Evolutionary conservation across 306 rosid genomes (phyloP), one percentile per base, ranked within the genome.

Genomic region (Cicer arietinum): DNA sequence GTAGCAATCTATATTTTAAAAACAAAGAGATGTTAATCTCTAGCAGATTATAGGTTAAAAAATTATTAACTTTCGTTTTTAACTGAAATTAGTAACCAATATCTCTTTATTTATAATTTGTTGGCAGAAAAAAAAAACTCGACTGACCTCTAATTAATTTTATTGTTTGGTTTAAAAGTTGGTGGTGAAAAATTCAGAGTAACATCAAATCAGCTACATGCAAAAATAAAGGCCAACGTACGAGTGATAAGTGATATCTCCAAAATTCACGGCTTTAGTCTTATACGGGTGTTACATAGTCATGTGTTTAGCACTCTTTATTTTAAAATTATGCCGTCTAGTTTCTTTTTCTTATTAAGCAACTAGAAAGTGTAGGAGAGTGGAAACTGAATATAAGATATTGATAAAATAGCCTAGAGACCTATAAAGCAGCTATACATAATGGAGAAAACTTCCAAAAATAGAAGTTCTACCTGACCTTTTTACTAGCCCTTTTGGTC

Each of bases 331-430:
- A 67, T 73, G 74, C 37, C 18, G 44, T 43, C 66, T 47, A 44
- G 51, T 77, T 79, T 74, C 75, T 75, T 83, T 63, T 78, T 78
- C 35, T 75, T 69, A 83, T 78, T 79, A 80, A 71, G 75, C 81
- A 76, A 48, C 73, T 40, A 58, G 79, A 79, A 75, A 79, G 84
- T 72, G 73, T 52, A 59, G 79, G 73, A 67, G 18, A 67, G 74
- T 59, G 68, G 75, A 71, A 46, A 60, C 65, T 51, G 79, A 25
- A 76, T 79, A 69, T 35, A 65, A 80, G 79, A 69, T 66, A 45
- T 43, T 43, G 69, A 71, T 53, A 72, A 57, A 58, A 50, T 65
- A 67, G 50, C 63, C 73, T 71, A 79, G 71, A 72, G 63, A 22
- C 25, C 47, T 62, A 62, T 10, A 62, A 62, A 62, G 45, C 43